phyloP scores from a whole-genome alignment of 2,329 filamentous ascomycete genomes.

The Aureobasidium sp. region DNA sequence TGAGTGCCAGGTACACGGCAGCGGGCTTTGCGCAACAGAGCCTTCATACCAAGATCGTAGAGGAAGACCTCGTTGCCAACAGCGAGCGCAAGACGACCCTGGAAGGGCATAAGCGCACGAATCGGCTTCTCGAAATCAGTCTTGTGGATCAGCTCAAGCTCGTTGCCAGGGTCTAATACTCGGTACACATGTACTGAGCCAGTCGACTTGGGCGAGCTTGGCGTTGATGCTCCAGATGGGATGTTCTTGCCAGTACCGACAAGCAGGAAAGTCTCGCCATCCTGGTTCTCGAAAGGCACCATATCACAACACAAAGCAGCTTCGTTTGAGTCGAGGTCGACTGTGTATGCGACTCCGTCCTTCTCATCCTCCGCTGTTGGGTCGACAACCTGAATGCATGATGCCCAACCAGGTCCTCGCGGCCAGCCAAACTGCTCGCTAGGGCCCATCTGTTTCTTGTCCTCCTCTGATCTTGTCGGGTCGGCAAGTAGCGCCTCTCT shows the following conservation, averaged over 20 bases:
- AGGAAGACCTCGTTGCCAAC: slow-evolving; percentile 75
- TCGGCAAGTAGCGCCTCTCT: slow-evolving; percentile 68
- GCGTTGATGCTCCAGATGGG: slow-evolving; percentile 22
- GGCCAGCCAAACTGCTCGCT: slow-evolving; percentile 86
- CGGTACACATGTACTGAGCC: slow-evolving; percentile 92
- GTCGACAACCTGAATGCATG: slow-evolving; percentile 88
- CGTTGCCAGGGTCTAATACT: slow-evolving; percentile 77
- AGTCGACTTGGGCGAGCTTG: slow-evolving; percentile 20
- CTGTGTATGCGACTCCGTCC: slow-evolving; percentile 59
- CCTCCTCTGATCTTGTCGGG: slow-evolving; percentile 47
- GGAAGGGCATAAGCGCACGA: slow-evolving; percentile 84
- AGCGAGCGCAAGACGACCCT: slow-evolving; percentile 81
- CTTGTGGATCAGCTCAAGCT: slow-evolving; percentile 92
- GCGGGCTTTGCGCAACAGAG: slow-evolving; percentile 77
- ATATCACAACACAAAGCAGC: slow-evolving; percentile 79
- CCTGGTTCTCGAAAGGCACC: slow-evolving; percentile 80
- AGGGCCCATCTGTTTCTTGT: slow-evolving; percentile 67
- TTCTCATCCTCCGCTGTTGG: slow-evolving; percentile 48
- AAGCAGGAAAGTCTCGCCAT: slow-evolving; percentile 83
- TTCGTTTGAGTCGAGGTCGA: slow-evolving; percentile 85
- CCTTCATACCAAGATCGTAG: slow-evolving; percentile 89
- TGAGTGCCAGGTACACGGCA: slow-evolving; percentile 42
- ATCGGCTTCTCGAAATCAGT: slow-evolving; percentile 87
- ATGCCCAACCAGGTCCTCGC: slow-evolving; percentile 80
- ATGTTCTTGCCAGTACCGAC: slow-evolving; percentile 93